Evolutionary conservation across 805 yeast species (phyloP).

Genomic region (Pichia gijzeniarum): DNA sequence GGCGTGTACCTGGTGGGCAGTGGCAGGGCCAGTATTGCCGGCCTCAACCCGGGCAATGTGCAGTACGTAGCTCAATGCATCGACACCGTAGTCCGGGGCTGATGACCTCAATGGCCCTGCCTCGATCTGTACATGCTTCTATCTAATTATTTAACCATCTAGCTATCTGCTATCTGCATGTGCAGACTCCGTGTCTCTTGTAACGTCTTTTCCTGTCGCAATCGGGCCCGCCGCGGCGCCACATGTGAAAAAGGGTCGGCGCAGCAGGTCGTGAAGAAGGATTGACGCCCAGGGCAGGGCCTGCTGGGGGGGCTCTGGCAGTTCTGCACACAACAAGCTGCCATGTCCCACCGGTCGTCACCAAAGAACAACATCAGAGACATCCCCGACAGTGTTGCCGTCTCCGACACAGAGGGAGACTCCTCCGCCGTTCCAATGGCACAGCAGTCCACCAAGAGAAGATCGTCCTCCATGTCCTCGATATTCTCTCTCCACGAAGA

Average conservation of each 20-base stretch:
- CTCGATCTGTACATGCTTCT: too few relatives aligned
- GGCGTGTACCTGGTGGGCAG: constrained; percentile 75
- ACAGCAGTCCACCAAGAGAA: constrained; percentile 16
- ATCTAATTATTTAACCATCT: too few relatives aligned
- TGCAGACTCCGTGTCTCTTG: too few relatives aligned
- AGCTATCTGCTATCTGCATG: too few relatives aligned
- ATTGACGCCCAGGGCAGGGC: too few relatives aligned
- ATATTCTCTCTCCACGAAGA: constrained; percentile 47
- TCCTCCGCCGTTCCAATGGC: constrained; percentile 9
- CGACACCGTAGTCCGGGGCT: constrained; percentile 59
- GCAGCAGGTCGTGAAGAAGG: too few relatives aligned
- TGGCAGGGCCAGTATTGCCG: constrained; percentile 93
- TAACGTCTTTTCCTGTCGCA: too few relatives aligned
- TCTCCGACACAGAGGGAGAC: constrained; percentile 25
- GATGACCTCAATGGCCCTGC: too few relatives aligned
- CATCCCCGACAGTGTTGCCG: constrained; percentile 11
- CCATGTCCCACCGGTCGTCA: constrained; percentile 1
- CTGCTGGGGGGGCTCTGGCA: too few relatives aligned
- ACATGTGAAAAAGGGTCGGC: too few relatives aligned
- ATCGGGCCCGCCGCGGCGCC: too few relatives aligned
- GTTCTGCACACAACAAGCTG: too few relatives aligned
- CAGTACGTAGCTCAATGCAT: constrained; percentile 73
- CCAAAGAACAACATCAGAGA: not conserved
- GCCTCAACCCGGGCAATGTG: constrained; percentile 75
- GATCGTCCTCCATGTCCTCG: constrained; percentile 33